Conservation (phyloP, 1,284 basidiomycete genomes). For the Papiliotrema fonsecae region DNA sequence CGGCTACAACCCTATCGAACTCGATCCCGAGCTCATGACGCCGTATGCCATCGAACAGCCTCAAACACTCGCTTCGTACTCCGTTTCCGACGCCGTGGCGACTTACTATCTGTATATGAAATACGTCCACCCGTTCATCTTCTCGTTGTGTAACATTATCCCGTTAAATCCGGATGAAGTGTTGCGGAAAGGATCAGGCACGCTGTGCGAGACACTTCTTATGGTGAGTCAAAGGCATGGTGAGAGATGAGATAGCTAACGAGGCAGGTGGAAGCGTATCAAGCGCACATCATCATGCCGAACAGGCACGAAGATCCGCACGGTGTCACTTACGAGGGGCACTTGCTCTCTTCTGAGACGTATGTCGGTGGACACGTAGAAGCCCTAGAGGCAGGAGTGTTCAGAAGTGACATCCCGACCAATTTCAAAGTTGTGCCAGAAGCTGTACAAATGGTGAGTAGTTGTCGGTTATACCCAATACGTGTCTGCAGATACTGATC, state of each 20-base stretch:
- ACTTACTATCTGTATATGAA: constrained; percentile 99
- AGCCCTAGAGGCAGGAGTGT: constrained; percentile 96
- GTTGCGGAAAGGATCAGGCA: constrained; percentile 90
- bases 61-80: constrained; percentile 91
- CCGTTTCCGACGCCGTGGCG: constrained; percentile 98
- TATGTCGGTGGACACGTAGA: constrained; percentile 99
- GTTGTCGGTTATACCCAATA: too few species aligned
- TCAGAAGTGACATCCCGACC: constrained; percentile 89
- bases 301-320: constrained; percentile 93
- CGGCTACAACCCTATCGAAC: constrained; percentile 94
- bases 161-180: constrained; percentile 97
- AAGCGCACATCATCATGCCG: constrained; percentile 92
- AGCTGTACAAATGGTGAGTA: constrained; percentile 73
- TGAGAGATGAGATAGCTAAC: constrained; percentile 6
- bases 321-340: constrained; percentile 90
- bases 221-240: constrained; percentile 64
- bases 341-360: constrained; percentile 92
- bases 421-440: constrained; percentile 92
- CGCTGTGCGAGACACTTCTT: constrained; percentile 92
- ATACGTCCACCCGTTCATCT: constrained; percentile 99
- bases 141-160: constrained; percentile 99
- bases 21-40: constrained; percentile 99
- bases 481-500: constrained; percentile 2
- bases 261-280: constrained; percentile 87
- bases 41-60: constrained; percentile 98